Base-by-base conservation (phyloP, 805 yeast species). In the Ogataea naganishii region DNA sequence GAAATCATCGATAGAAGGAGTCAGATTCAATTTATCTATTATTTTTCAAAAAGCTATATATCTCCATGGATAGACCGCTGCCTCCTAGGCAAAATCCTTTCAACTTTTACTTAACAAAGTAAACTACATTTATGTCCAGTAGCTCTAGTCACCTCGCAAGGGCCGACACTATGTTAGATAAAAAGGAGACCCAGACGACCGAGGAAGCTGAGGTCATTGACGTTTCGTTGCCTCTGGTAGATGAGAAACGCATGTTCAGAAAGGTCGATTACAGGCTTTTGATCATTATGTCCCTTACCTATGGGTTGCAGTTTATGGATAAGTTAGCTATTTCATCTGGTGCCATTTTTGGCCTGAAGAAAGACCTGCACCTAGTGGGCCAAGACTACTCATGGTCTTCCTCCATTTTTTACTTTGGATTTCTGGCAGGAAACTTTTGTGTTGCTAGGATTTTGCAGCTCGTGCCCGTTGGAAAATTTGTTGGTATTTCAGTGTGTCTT, bases 281-380 rank as follows among this genome's bases (percentile, higher is more conserved):
- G 39, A 68, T 77, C 0, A 39, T 74, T 33, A 60, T 74, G 61
- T 58, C 66, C 34, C 34, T 64, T 26, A 47, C 72, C 16, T 72
- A 72, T 47, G 61, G 70, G 16, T 49, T 68, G 14, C 78, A 72
- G 46, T 72, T 60, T 43, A 68, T 75, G 73, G 83, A 75, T 51
- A 75, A 75, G 46, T 51, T 59, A 14, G 56, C 78, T 10, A 62
- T 62, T 31, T 58, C 72, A 9, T 64, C 62, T 25, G 75, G 78
- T 2, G 60, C 79, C 2, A 62, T 76, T 21, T 46, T 72, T 63
- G 80, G 80, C 2, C 40, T 76, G n/a, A 51, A 63, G 32, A 48
- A 44, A 3, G 80, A 71, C 35, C 46, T 73, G 32, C 46, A 58
- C n/a, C 64, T 76, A 67, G 36, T 41, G 17, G 73, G 74, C 3